These are phyloP conservation scores for Quercus gilva DNA, from an alignment of 306 rosid genomes.

Conservation along the genomic window DNA sequence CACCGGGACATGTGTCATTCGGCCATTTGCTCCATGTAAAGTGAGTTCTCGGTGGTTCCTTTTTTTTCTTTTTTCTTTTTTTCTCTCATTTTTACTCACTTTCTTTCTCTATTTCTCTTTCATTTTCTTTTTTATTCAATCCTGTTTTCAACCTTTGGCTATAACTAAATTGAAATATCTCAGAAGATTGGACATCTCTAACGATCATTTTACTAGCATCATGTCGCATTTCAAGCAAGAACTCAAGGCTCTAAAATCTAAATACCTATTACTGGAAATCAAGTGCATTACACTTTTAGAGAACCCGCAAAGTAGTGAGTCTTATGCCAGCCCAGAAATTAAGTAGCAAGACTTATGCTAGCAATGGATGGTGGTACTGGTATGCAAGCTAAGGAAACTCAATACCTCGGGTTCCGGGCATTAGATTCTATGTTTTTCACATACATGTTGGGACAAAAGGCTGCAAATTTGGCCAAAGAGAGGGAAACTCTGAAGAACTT, in stretches of 20 bases:
- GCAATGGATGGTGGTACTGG: too few relatives aligned
- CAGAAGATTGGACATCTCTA: slow-evolving; percentile 51
- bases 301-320: background rate
- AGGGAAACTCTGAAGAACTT: too few relatives aligned
- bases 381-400: too few relatives aligned
- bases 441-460: slow-evolving; percentile 32
- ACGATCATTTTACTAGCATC: slow-evolving; percentile 36
- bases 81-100: too few relatives aligned
- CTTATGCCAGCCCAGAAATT: background rate
- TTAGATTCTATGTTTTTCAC: slow-evolving; percentile 21
- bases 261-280: too few relatives aligned
- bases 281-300: slow-evolving; percentile 13
- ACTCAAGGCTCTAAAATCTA: slow-evolving; percentile 12
- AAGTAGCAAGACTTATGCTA: background rate
- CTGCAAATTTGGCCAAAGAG: slow-evolving; percentile 2
- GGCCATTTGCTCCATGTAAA: too few relatives aligned
- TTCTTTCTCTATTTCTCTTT: too few relatives aligned
- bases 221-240: slow-evolving; percentile 20
- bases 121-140: too few relatives aligned
- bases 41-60: too few relatives aligned
- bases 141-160: slow-evolving; percentile 26
- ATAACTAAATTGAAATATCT: slow-evolving; percentile 41
- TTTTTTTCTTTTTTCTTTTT: too few relatives aligned
- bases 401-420: slow-evolving; percentile 17
- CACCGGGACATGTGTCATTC: too few relatives aligned